A percentile compares a stretch with the other conserved stretches of the same genome.
These are phyloP conservation scores for Globisporangium spiculum DNA, from an alignment of 352 stramenopile species.

Conservation along the genomic window DNA sequence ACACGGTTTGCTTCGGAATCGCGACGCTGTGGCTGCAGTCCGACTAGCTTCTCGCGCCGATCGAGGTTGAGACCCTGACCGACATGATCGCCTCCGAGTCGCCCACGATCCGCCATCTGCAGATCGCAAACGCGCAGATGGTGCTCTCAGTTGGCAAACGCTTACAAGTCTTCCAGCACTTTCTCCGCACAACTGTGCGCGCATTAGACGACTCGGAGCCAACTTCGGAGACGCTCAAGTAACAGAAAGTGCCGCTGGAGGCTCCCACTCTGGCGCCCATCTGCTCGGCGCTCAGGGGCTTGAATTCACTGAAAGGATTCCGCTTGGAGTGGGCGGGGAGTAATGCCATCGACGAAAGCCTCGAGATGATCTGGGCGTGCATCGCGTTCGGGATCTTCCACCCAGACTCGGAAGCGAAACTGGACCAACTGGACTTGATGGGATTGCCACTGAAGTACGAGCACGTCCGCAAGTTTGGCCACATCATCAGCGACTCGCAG, in stretches of 20 bases:
- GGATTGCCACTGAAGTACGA: conserved; percentile 20
- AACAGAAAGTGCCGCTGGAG: background rate
- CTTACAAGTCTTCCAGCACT: conserved; percentile 2
- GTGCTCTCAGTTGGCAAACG: background rate
- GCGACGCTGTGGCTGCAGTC: background rate
- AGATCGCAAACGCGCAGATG: background rate
- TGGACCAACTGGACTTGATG: conserved; percentile 31
- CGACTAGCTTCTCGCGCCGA: background rate
- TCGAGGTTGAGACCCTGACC: background rate
- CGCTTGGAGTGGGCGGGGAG: background rate
- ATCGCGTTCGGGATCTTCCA: conserved; percentile 45
- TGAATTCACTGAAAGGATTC: background rate
- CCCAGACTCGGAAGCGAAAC: conserved; percentile 23
- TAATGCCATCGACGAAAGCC: background rate
- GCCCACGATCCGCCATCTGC: background rate
- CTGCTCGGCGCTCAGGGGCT: conserved; percentile 1
- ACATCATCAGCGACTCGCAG: too few relatives aligned
- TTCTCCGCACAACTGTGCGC: conserved; percentile 3
- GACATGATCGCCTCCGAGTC: background rate
- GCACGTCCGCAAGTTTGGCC: too few relatives aligned
- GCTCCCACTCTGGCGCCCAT: background rate
- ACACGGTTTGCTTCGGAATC: background rate
- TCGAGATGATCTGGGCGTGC: conserved; percentile 30
- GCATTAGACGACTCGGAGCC: background rate
- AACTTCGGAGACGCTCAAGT: background rate